Conservation (phyloP, 140 eudicot genomes). For the Cichorium intybus region DNA sequence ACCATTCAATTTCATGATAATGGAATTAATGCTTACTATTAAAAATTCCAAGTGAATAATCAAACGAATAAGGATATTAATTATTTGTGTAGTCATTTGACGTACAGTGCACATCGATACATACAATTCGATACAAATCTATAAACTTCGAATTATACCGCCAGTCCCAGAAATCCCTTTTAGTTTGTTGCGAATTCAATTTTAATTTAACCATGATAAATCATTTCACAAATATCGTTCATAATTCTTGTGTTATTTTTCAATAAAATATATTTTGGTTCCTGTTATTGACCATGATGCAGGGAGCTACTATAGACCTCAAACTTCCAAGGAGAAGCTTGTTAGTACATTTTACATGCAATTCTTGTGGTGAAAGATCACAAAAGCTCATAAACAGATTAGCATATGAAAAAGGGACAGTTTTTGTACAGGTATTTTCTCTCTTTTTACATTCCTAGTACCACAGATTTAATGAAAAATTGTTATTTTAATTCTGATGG, state of each 20-base stretch:
- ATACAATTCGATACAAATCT: slow-evolving; percentile 18
- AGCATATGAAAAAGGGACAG: slow-evolving; percentile 80
- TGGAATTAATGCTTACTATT: slow-evolving; percentile 12
- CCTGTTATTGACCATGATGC: slow-evolving; percentile 9
- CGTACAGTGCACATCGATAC: neutral
- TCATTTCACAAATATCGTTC: neutral
- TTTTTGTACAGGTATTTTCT: slow-evolving; percentile 57
- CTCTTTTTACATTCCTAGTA: neutral
- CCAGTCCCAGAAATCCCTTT: neutral
- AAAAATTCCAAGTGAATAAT: slow-evolving; percentile 14
- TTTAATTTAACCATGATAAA: neutral
- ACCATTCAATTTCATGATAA: slow-evolving; percentile 7
- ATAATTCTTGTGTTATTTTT: neutral
- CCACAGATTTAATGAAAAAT: neutral
- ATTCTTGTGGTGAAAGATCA: slow-evolving; percentile 77
- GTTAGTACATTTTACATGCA: slow-evolving; percentile 70
- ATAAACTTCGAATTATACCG: neutral
- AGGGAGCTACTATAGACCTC: slow-evolving; percentile 55
- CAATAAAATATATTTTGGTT: neutral
- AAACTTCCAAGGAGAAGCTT: slow-evolving; percentile 75
- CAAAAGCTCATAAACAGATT: slow-evolving; percentile 66
- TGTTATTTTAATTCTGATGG: neutral
- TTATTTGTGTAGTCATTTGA: neutral
- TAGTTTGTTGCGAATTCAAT: neutral
- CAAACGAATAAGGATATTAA: slow-evolving; percentile 12